Evolutionary conservation across 2,329 filamentous ascomycete genomes (phyloP), one percentile per base, ranked within the genome.

Genomic region (Orbilia blumenaviensis): DNA sequence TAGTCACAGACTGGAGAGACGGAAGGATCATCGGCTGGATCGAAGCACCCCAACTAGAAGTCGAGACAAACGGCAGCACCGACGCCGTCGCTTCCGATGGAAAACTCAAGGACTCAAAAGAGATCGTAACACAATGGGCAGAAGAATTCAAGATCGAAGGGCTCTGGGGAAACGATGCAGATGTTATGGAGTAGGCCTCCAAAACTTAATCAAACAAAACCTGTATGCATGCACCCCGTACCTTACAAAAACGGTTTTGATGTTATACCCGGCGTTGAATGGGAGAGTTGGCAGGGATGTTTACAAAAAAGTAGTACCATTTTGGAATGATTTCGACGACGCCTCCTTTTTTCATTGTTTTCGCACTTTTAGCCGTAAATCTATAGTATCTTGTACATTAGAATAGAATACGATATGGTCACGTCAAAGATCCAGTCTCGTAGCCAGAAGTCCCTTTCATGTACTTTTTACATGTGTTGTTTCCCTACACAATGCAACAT

Each of bases 1-100:
- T 99, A 67, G 89, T 99, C 71, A 95, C 90, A n/a, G 95, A 99
- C 85, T 96, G 95, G 92, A 89, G 95, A 79, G 94, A 98, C 82
- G 94, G 94, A 25, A 89, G 95, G 62, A 96, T 99, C 80, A 93
- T 96, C 84, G 94, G 94, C 69, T 97, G 94, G 94, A 88, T 90
- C 54, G 91, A 93, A 80, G 88, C 93, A 1, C 93, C 94, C 6
- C 86, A 87, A 36, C 83, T 92, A 74, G 84, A 88, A 16, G 87
- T 91, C 50, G 86, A 86, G n/a, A 81, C 82, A 18, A 81, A 82
- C 48, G 67, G 78, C 78, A 80, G 41, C 34, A 82, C 83, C 48
- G 82, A 83, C 77, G 81, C 82, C 50, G 80, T 81, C 29, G 78
- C 77, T 8, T 83, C 86, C 75, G 83, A 86, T 63, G 84, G 85